Base-by-base conservation (phyloP, 2,329 filamentous ascomycete species). In the Ophiosphaerella herpotricha region DNA sequence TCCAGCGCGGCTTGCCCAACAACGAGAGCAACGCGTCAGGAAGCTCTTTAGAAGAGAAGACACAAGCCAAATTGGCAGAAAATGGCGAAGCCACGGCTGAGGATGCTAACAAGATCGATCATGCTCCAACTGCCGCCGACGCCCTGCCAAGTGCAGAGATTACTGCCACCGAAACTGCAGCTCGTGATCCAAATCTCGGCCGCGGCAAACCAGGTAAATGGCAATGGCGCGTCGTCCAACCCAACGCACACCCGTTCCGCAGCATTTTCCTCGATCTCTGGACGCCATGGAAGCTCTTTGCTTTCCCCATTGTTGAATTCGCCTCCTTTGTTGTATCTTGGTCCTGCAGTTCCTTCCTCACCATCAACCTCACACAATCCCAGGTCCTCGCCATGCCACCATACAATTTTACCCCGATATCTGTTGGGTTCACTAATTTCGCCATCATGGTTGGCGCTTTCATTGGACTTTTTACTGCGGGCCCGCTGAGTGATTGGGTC, bases 221-320 rank as follows among this genome's bases (percentile, higher is more conserved):
- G 43, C 84, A 87, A 67, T 87, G 83, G 77, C 72, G 70, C 23
- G 48, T 84, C 4, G 83, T 75, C 64, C 79, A 82, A 51, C 63
- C 74, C 0, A 80, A 77, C 56, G 70, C 77, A 2, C 73, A 81
- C 40, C 74, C 76, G 0, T 70, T 73, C 54, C 74, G 72, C 57
- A 76, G 74, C 18, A 73, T 86, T 24, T 36, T 81, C 2, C 66
- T 78, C 26, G 82, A 84, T 57, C 74, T 87, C 18, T 85, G 79
- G 78, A 77, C 83, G 7, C 85, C 85, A 0, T 85, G 82, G 79
- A 84, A 85, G 58, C 74, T 87, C 1, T 81, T 85, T 62, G 58
- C 76, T 0, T 87, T 83, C 66, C 85, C 85, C 0, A 86, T 87
- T 49, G 80, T 87, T 36, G 79, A 86, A 54, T 83, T 85, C 49